These are phyloP conservation scores for Rhizopogon salebrosus DNA, from an alignment of 768 basidiomycete genomes.

Conservation along the genomic window DNA sequence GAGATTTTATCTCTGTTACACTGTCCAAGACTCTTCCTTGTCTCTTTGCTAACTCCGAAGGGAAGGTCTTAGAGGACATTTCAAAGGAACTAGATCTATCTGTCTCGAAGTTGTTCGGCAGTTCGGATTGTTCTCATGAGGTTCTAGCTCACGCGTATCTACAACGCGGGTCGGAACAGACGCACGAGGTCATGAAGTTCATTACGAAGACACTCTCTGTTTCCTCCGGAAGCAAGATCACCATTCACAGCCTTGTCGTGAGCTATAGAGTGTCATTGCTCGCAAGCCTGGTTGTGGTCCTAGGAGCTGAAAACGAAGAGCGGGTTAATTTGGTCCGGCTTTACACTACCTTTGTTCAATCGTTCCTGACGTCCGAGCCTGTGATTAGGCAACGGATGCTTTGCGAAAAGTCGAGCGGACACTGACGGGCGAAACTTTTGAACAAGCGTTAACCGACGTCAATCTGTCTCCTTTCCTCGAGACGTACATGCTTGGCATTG, in stretches of 20 bases:
- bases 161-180: slow-evolving; percentile 46
- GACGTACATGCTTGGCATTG: slow-evolving; percentile 76
- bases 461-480: slow-evolving; percentile 61
- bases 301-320: slow-evolving; percentile 63
- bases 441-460: slow-evolving; percentile 22
- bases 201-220: slow-evolving; percentile 54
- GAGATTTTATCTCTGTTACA: slow-evolving; percentile 61
- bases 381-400: slow-evolving; percentile 40
- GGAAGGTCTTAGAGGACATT: slow-evolving; percentile 56
- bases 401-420: slow-evolving; percentile 39
- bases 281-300: slow-evolving; percentile 65
- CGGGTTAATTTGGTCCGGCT: slow-evolving; percentile 40
- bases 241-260: slow-evolving; percentile 50
- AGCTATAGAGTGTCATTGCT: slow-evolving; percentile 67
- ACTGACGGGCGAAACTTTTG: slow-evolving; percentile 18
- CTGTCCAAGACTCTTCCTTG: slow-evolving; percentile 62
- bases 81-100: slow-evolving; percentile 48
- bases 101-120: slow-evolving; percentile 46
- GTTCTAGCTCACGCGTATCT: slow-evolving; percentile 69
- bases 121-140: slow-evolving; percentile 50
- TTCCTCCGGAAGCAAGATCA: slow-evolving; percentile 35
- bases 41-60: slow-evolving; percentile 59
- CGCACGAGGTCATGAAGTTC: slow-evolving; percentile 56
- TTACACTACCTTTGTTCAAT: neutral
- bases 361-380: slow-evolving; percentile 20